Evolutionary conservation across 495 filamentous ascomycete species (phyloP).

Genomic region (Pseudomonodictys pantanalensis): DNA sequence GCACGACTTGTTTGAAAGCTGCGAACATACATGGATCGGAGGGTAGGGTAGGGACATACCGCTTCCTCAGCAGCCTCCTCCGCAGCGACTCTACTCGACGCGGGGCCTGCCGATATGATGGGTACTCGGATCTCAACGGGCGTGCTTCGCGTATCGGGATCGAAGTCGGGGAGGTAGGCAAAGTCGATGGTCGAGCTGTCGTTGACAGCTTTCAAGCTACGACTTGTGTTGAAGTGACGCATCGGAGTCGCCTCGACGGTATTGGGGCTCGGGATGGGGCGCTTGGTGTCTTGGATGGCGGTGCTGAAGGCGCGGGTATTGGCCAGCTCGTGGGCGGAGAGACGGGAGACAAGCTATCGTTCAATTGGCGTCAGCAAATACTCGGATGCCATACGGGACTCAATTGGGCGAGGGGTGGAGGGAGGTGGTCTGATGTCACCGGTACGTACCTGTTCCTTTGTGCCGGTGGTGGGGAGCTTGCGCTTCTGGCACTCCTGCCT

Average conservation of each 20-base stretch:
- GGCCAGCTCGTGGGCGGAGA: conserved; percentile 52
- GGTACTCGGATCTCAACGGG: conserved; percentile 46
- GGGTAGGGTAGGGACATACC: conserved; percentile 1
- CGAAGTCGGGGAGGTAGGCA: conserved; percentile 56
- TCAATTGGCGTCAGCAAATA: conserved; percentile 43
- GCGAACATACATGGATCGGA: no score
- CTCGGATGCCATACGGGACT: conserved; percentile 15
- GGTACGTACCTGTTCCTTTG: conserved; percentile 48
- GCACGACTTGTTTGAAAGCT: background rate
- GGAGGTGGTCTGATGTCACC: conserved; percentile 38
- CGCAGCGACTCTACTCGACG: conserved; percentile 11
- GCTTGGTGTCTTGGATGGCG: conserved; percentile 43
- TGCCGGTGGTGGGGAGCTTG: conserved; percentile 53
- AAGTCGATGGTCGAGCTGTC: conserved; percentile 65
- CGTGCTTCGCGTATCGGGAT: conserved; percentile 42
- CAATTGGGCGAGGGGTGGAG: background rate
- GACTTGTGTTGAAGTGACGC: conserved; percentile 61
- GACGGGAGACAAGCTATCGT: conserved; percentile 52
- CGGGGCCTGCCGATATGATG: conserved; percentile 48
- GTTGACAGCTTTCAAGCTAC: conserved; percentile 52
- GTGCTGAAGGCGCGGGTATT: conserved; percentile 56
- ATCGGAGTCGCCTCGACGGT: conserved; percentile 33
- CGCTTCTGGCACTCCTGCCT: conserved; percentile 43
- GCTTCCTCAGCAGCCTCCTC: conserved; percentile 15
- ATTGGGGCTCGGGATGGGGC: conserved; percentile 22